Percentiles rank a stretch among this genome's conserved stretches.
phyloP scores from a whole-genome alignment of 2,329 filamentous ascomycete genomes.

The Fusarium abutilonis region DNA sequence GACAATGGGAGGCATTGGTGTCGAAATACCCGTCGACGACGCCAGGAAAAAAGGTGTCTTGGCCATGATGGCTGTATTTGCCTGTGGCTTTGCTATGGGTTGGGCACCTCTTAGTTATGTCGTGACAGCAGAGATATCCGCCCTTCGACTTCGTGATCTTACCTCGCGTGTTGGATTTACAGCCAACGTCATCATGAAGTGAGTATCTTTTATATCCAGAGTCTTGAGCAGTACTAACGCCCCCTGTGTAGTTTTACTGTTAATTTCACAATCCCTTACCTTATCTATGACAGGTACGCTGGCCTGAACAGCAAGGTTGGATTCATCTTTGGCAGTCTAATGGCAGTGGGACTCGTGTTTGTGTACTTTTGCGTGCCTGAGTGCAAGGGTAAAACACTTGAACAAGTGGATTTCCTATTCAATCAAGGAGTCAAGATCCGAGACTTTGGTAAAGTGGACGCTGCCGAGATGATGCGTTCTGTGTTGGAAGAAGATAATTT shows the following conservation, averaged over 20 bases:
- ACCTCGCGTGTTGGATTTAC: constrained; percentile 30
- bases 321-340: constrained; percentile 36
- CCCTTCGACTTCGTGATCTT: constrained; percentile 27
- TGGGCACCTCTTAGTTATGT: constrained; percentile 33
- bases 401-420: constrained; percentile 38
- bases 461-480: constrained; percentile 19
- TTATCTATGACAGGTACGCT: constrained; percentile 33
- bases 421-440: constrained; percentile 25
- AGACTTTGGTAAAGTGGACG: constrained; percentile 31
- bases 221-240: neutral
- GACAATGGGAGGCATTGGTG: constrained; percentile 42
- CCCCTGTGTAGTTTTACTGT: constrained; percentile 15
- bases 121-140: constrained; percentile 35
- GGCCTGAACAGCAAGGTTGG: constrained; percentile 35
- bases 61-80: constrained; percentile 42
- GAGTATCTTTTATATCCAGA: fast-evolving
- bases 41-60: constrained; percentile 39
- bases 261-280: constrained; percentile 38
- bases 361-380: constrained; percentile 35
- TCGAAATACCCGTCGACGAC: constrained; percentile 15
- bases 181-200: constrained; percentile 35
- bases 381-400: constrained; percentile 34
- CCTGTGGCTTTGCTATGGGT: constrained; percentile 13
- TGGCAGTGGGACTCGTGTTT: constrained; percentile 7
- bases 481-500: neutral